These are phyloP conservation scores for Fraxinus platypoda DNA, from an alignment of 305 asterid species.

Conservation along the genomic window DNA sequence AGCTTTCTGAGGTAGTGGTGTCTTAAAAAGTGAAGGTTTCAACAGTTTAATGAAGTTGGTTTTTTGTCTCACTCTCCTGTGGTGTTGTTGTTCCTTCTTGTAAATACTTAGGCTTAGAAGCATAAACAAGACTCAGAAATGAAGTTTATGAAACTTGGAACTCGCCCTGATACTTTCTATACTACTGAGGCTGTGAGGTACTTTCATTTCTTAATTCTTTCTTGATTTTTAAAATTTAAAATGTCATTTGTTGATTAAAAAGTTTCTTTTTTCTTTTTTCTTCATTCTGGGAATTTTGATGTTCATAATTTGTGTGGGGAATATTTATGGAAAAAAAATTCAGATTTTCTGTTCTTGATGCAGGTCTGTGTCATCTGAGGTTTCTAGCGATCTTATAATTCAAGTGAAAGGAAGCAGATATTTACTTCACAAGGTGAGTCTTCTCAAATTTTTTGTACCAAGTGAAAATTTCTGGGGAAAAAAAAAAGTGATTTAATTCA, in stretches of 20 bases:
- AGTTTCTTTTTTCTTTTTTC: background rate
- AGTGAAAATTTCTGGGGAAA: background rate
- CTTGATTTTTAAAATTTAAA: background rate
- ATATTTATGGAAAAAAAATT: background rate
- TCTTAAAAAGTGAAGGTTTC: conserved; percentile 30
- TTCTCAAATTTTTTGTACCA: background rate
- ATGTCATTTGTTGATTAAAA: background rate
- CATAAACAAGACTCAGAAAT: conserved; percentile 21
- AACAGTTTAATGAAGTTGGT: conserved; percentile 23
- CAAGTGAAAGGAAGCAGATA: conserved; percentile 67
- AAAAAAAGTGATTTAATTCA: background rate
- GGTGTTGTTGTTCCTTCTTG: conserved; percentile 21
- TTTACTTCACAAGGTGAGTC: conserved; percentile 64
- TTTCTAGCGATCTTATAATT: conserved; percentile 63
- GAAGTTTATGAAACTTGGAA: conserved; percentile 78
- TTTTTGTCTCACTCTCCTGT: conserved; percentile 29
- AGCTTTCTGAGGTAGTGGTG: conserved; percentile 38
- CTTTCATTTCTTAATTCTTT: background rate
- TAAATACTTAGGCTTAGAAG: conserved; percentile 22
- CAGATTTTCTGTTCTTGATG: background rate
- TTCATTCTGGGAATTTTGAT: background rate
- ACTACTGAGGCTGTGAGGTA: conserved; percentile 56
- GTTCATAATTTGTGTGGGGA: background rate
- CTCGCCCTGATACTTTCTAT: conserved; percentile 61
- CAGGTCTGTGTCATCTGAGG: conserved; percentile 74